Evolutionary conservation across 1,284 basidiomycete genomes (phyloP), one percentile per base, ranked within the genome.

Genomic region (Cryptococcus floricola): DNA sequence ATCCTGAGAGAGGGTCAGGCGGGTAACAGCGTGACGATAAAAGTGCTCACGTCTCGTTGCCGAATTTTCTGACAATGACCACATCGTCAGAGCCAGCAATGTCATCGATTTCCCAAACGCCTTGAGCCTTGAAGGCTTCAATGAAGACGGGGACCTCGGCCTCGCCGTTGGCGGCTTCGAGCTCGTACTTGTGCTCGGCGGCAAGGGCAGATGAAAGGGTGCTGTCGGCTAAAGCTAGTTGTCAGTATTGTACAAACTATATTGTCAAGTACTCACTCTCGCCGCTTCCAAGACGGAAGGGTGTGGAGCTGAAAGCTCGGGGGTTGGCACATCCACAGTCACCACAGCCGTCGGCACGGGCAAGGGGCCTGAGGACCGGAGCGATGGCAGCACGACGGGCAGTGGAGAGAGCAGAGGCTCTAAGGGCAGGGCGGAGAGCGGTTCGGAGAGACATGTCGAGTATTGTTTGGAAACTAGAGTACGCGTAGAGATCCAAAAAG

Each of bases 121-220:
- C 87, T 64, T 85, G 80, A 47, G 78, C 78, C 73, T 85, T 85
- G 82, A 97, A 92, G 27, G 82, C 77, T 68, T 82, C 82, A 67
- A 98, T 74, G 74, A 92, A 95, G 34, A 87, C 87, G 23, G 92
- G 92, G 13, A 59, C 50, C 45, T 81, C 80, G n/a, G 70, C 78
- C 5, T 78, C 70, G 0, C 69, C 64, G 10, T 77, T 76, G n/a
- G 81, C 79, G 37, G 72, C 67, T 68, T 91, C 87, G 58, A 83
- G 80, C 80, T 98, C 94, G 76, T 88, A 96, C 61, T 85, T 81
- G 66, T 95, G 81, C 79, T 97, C 94, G 68, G 91, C 86, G 39
- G 82, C 78, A 28, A 97, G 81, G 63, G 89, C 90, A 70, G 86
- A 82, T 9, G 85, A 80, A 46, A 98, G 84, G n/a, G 52, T 49